A percentile compares a stretch with the other conserved stretches of the same genome.
Conservation (phyloP, 768 basidiomycete genomes). For the Calvatia gigantea region DNA sequence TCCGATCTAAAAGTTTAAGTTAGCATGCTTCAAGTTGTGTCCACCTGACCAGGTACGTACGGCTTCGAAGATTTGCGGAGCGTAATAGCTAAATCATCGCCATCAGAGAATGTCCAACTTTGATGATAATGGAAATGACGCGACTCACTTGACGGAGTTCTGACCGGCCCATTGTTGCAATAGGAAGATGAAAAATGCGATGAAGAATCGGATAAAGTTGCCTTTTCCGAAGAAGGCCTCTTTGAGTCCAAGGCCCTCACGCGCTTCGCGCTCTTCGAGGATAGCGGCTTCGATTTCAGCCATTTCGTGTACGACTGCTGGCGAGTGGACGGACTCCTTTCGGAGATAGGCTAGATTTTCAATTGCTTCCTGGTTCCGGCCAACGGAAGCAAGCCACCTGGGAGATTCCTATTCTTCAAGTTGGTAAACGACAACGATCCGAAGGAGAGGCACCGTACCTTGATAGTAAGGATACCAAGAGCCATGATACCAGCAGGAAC, state of each 20-base stretch:
- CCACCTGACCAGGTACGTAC: constrained; percentile 28
- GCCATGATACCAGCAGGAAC: constrained; percentile 72
- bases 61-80: constrained; percentile 69
- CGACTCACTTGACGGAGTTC: constrained; percentile 63
- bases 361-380: constrained; percentile 48
- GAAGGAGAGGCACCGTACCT: constrained; percentile 27
- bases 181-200: constrained; percentile 76
- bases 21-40: constrained; percentile 2
- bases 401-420: constrained; percentile 56
- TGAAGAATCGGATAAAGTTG: constrained; percentile 79
- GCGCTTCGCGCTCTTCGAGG: constrained; percentile 64
- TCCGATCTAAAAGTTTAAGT: constrained; percentile 50
- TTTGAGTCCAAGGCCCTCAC: constrained; percentile 58
- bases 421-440: neutral
- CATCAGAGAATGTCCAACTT: neutral
- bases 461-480: constrained; percentile 63
- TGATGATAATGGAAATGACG: neutral
- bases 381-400: constrained; percentile 70
- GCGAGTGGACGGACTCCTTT: constrained; percentile 35
- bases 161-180: constrained; percentile 85
- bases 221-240: constrained; percentile 82
- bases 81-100: constrained; percentile 49
- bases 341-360: constrained; percentile 65
- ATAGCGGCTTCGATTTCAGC: constrained; percentile 84
- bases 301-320: constrained; percentile 53